phyloP scores from a whole-genome alignment of 768 basidiomycete genomes.

The Kwoniella pini region DNA sequence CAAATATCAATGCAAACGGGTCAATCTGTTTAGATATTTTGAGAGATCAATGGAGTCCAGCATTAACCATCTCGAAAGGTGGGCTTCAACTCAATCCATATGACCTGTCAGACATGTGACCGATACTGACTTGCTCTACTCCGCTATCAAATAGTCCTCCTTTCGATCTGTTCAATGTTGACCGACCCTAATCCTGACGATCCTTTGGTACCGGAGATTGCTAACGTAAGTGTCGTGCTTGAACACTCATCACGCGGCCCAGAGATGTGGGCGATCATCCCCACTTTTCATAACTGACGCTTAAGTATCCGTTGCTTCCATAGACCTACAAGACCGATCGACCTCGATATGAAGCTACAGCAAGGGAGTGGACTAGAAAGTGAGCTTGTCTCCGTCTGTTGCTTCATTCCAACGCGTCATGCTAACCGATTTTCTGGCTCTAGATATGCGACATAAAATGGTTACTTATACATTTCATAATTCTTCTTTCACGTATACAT shows the following conservation, averaged over 20 bases:
- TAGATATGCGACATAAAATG: constrained; percentile 31
- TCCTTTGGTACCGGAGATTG: constrained; percentile 96
- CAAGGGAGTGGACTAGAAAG: constrained; percentile 99
- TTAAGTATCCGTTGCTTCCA: neutral
- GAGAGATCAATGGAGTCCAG: constrained; percentile 98
- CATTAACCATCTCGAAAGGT: constrained; percentile 99
- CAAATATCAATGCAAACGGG: constrained; percentile 99
- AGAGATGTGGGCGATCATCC: no score
- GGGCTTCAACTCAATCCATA: constrained; percentile 30
- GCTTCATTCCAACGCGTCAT: neutral
- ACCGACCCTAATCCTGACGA: constrained; percentile 99
- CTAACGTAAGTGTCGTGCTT: constrained; percentile 61
- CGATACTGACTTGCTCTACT: neutral
- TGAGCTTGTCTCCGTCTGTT: constrained; percentile 53
- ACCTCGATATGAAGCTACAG: constrained; percentile 93
- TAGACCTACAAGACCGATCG: constrained; percentile 97
- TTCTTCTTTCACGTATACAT: constrained; percentile 16
- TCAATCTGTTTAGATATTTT: constrained; percentile 98
- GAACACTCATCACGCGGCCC: no score
- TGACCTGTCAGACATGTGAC: neutral
- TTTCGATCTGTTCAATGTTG: constrained; percentile 98
- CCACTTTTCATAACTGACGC: no score
- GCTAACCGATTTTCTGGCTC: neutral
- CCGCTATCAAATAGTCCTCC: constrained; percentile 83
- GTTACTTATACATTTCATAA: constrained; percentile 16